These are phyloP conservation scores for Xylariomycetidae sp. DNA, from an alignment of 2,329 filamentous ascomycete species.

Conservation along the genomic window DNA sequence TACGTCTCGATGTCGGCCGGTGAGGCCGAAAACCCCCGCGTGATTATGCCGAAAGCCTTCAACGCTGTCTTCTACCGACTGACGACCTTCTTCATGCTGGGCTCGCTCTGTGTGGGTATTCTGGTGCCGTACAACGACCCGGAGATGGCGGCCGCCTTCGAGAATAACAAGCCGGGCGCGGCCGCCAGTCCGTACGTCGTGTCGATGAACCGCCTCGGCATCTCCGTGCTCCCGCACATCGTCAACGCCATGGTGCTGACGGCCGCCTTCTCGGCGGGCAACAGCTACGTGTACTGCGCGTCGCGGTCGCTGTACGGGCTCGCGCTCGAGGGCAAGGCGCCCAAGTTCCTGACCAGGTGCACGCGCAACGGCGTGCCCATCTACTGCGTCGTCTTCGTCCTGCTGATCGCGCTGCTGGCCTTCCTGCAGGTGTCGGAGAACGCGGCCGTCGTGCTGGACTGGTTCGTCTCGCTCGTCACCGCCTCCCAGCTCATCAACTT, in stretches of 20 bases:
- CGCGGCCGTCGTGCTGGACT: slow-evolving; percentile 63
- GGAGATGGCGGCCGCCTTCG: slow-evolving; percentile 57
- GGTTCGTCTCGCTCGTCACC: slow-evolving; percentile 67
- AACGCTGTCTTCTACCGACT: slow-evolving; percentile 77
- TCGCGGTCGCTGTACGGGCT: slow-evolving; percentile 65
- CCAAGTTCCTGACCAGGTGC: slow-evolving; percentile 53
- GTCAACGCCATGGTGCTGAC: slow-evolving; percentile 70
- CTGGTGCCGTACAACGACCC: slow-evolving; percentile 65
- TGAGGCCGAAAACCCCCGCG: slow-evolving; percentile 66
- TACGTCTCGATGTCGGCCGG: slow-evolving; percentile 60
- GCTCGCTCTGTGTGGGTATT: slow-evolving; percentile 67
- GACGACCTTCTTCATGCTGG: slow-evolving; percentile 70
- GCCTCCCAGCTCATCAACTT: slow-evolving; percentile 74
- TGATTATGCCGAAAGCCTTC: slow-evolving; percentile 67
- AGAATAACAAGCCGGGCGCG: slow-evolving; percentile 55
- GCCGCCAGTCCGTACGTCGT: slow-evolving; percentile 65
- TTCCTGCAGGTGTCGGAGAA: slow-evolving; percentile 68
- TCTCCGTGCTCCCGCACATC: slow-evolving; percentile 61
- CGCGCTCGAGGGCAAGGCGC: slow-evolving; percentile 65
- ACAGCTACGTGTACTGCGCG: slow-evolving; percentile 64
- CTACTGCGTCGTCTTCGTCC: slow-evolving; percentile 63
- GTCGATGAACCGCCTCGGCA: slow-evolving; percentile 63
- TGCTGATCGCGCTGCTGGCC: slow-evolving; percentile 64
- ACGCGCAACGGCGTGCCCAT: slow-evolving; percentile 65
- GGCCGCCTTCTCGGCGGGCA: slow-evolving; percentile 63